Evolutionary conservation across 768 basidiomycete genomes (phyloP).

Genomic region (Russula olivacea): DNA sequence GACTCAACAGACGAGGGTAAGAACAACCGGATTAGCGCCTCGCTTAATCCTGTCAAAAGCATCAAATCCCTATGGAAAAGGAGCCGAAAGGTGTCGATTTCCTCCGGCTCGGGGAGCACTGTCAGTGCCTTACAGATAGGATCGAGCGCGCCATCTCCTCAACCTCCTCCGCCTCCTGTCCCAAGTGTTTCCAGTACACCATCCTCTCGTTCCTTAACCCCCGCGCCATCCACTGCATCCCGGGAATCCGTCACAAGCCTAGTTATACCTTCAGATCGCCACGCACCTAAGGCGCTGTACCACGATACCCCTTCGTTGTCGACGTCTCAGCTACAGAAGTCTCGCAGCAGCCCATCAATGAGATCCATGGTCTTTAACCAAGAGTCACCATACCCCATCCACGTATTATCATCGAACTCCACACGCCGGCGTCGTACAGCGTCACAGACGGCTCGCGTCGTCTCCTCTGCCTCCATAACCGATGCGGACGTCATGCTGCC

Average conservation of each 20-base stretch:
- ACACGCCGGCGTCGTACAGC: conserved; percentile 28
- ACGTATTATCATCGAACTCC: conserved; percentile 26
- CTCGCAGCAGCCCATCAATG: conserved; percentile 30
- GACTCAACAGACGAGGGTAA: conserved; percentile 53
- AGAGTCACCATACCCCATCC: conserved; percentile 59
- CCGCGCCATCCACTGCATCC: neutral
- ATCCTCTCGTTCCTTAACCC: conserved; percentile 2
- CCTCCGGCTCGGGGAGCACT: conserved; percentile 31
- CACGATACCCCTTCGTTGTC: conserved; percentile 5
- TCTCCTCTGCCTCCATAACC: conserved; percentile 16
- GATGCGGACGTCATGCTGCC: conserved; percentile 24
- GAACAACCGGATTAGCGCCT: conserved; percentile 34
- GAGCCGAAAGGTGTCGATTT: conserved; percentile 46
- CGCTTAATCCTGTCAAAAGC: conserved; percentile 66
- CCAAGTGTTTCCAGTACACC: conserved; percentile 9
- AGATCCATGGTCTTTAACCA: conserved; percentile 65
- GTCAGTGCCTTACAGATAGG: conserved; percentile 4
- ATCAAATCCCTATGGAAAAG: conserved; percentile 76
- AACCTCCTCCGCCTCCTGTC: conserved; percentile 11
- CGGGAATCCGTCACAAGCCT: conserved; percentile 21
- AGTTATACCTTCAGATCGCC: conserved; percentile 9
- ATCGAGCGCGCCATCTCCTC: neutral
- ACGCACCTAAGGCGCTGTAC: neutral
- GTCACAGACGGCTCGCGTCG: conserved; percentile 12
- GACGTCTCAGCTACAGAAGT: conserved; percentile 6